A percentile compares a stretch with the other conserved stretches of the same genome.
Conservation (phyloP, 208 protist species). For the Porcisia hertigi region DNA sequence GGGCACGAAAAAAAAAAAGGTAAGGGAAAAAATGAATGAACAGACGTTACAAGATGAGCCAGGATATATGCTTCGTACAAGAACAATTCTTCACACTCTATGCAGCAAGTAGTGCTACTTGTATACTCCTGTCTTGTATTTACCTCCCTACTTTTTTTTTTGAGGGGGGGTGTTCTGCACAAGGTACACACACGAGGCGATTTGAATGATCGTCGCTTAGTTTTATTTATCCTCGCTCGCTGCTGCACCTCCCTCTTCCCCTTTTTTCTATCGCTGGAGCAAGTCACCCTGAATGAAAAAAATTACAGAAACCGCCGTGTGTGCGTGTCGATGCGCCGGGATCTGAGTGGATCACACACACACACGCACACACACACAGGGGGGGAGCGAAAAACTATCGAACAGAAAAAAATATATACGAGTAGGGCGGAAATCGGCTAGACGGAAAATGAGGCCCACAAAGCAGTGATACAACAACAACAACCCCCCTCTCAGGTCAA, state of each 20-base stretch:
- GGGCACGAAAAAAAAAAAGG: background rate
- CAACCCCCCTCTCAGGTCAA: too few relatives aligned
- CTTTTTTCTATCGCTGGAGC: too few relatives aligned
- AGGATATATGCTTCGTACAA: background rate
- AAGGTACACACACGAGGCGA: background rate
- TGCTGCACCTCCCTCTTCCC: too few relatives aligned
- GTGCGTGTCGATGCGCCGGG: background rate
- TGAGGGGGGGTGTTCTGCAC: background rate
- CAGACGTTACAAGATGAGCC: background rate
- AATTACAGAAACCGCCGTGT: too few relatives aligned
- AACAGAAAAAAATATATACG: background rate
- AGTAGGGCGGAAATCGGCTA: background rate
- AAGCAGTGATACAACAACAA: background rate
- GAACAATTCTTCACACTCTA: background rate
- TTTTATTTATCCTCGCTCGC: too few relatives aligned
- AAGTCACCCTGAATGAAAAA: too few relatives aligned
- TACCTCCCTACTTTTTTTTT: too few relatives aligned
- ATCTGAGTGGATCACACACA: background rate
- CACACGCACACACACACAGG: background rate
- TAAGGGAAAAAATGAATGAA: background rate
- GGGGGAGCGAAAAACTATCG: background rate
- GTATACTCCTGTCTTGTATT: background rate
- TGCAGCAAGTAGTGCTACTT: background rate
- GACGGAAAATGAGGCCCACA: background rate
- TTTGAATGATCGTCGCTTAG: too few relatives aligned